phyloP scores from a whole-genome alignment of 257 asterid genomes.

The Verbena officinalis region DNA sequence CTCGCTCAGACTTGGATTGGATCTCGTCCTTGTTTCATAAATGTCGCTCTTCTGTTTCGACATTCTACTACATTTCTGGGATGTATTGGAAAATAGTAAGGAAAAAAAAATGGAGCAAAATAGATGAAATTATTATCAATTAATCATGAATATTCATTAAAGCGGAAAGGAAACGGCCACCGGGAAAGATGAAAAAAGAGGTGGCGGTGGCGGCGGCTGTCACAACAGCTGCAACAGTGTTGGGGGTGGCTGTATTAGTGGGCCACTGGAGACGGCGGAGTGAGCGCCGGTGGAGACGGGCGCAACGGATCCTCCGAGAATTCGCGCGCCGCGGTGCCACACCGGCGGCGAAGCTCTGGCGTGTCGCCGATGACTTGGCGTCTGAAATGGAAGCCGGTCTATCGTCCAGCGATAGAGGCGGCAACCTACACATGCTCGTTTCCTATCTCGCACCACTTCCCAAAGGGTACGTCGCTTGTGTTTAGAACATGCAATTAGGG shows the following conservation, averaged over 20 bases:
- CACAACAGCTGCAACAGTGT: constrained; percentile 47
- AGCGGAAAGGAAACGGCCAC: background rate
- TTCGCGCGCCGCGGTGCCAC: constrained; percentile 66
- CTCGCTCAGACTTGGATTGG: constrained; percentile 28
- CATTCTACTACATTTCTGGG: constrained; percentile 22
- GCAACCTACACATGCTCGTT: constrained; percentile 51
- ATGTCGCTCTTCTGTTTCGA: constrained; percentile 27
- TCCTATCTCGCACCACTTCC: constrained; percentile 56
- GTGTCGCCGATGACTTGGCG: constrained; percentile 54
- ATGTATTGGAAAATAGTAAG: background rate
- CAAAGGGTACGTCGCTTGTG: constrained; percentile 47
- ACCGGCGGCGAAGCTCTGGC: constrained; percentile 65
- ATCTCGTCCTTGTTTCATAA: constrained; percentile 31
- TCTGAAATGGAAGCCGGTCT: constrained; percentile 56
- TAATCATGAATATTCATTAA: background rate
- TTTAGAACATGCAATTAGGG: background rate
- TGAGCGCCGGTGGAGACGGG: constrained; percentile 53
- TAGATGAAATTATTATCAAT: background rate
- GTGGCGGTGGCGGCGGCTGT: constrained; percentile 44
- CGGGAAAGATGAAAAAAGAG: constrained; percentile 47
- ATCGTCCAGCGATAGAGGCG: constrained; percentile 27
- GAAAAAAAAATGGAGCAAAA: background rate
- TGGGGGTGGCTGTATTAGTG: constrained; percentile 42
- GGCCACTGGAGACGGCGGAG: constrained; percentile 49
- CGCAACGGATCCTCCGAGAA: constrained; percentile 58